phyloP scores from a whole-genome alignment of 2,329 filamentous ascomycete species.

The Diplodia corticola region DNA sequence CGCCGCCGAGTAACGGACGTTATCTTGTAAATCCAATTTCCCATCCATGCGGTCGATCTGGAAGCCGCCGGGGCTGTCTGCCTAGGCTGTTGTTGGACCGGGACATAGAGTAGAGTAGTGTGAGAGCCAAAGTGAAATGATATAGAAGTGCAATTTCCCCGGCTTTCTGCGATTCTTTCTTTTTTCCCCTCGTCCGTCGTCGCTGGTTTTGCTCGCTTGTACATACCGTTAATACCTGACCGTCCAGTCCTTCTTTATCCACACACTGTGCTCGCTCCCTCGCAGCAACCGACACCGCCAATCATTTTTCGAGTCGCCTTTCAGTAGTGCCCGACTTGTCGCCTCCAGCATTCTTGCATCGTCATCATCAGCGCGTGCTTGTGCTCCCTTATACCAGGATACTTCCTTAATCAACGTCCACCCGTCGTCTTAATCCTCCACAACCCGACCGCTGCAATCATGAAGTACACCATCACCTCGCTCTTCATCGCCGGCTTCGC shows the following conservation, averaged over 20 bases:
- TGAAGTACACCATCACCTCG: slow-evolving; percentile 45
- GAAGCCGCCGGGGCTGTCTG: background rate
- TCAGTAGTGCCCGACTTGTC: background rate
- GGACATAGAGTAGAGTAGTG: background rate
- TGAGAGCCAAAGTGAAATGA: background rate
- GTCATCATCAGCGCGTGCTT: slow-evolving; percentile 14
- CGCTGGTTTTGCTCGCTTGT: background rate
- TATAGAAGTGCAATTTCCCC: background rate
- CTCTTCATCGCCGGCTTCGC: slow-evolving; percentile 48
- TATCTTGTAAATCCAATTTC: slow-evolving; percentile 15
- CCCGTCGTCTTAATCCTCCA: background rate
- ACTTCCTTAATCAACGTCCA: background rate
- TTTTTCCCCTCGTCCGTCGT: background rate
- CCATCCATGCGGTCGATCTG: slow-evolving; percentile 18
- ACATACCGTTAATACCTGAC: background rate
- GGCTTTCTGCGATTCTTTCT: background rate
- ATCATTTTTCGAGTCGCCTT: slow-evolving; percentile 15
- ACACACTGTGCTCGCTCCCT: background rate
- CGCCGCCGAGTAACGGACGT: background rate
- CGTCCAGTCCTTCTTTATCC: slow-evolving; percentile 1
- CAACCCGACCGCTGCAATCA: slow-evolving; percentile 32
- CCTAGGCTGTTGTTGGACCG: background rate
- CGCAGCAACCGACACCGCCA: background rate
- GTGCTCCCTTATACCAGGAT: background rate
- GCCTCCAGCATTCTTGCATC: background rate